Base-by-base conservation (phyloP, 225 moss, liverwort and hornwort species). In the Pseudoscleropodium purum region DNA sequence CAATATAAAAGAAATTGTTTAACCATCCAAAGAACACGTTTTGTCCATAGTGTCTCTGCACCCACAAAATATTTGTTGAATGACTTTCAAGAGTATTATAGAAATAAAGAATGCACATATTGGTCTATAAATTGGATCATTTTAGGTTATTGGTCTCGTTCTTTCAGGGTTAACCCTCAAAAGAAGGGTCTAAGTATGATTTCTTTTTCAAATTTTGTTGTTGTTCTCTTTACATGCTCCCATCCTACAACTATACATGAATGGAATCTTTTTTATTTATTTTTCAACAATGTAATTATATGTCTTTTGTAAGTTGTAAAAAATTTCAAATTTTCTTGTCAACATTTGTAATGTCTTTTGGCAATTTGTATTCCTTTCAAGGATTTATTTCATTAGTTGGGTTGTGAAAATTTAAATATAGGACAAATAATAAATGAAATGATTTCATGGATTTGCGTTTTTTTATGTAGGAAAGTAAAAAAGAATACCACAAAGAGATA, bases 131-230 rank as follows among this genome's bases (percentile, higher is more conserved):
- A 59, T 59, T 19, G 19, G 11, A 59, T 10, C 59, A 59, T 59
- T 59, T 23, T 23, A 59, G 10, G 24, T 59, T 3, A 20, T 37
- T 20, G 18, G 67, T 20, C 36, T 36, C 3, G 1, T 19, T 4
- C 2, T 36, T 20, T 67, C 0, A 36, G 0, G 3, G 11, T 36
- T 36, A 20, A 37, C 13, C 11, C 6, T 6, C 6, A 0, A 9
- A 34, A 1, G 37, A 20, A 68, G 3, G 11, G 3, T 4, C 21
- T n/a, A 17, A 54, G 17, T 54, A 4, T n/a, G 23, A 13, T 12
- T 3, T n/a, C 13, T 69, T 69, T n/a, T n/a, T 23, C 23, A 69
- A 69, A 68, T 2, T 23, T n/a, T 23, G n/a, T n/a, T 23, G 69
- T 69, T 69, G 2, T 69, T n/a, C 1, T n/a, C 12, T n/a, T 20